phyloP scores from a whole-genome alignment of 2,329 filamentous ascomycete species.

The Anthostomella pinea region DNA sequence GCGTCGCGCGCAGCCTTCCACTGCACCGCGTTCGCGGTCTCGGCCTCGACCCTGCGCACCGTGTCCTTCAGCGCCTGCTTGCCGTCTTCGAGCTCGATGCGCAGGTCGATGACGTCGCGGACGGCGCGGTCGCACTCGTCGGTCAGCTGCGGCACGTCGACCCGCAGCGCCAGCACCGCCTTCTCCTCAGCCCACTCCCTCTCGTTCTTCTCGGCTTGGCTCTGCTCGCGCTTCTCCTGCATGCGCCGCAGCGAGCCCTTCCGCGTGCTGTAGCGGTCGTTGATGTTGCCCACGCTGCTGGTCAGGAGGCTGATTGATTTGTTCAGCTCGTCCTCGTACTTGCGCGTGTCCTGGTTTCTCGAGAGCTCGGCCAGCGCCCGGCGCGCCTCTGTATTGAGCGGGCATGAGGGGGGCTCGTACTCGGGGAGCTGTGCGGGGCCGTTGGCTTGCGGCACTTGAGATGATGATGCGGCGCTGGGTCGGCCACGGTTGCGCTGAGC shows the following conservation, averaged over 20 bases:
- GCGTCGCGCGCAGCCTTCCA: constrained; percentile 13
- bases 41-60: constrained; percentile 31
- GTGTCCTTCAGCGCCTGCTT: constrained; percentile 37
- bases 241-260: constrained; percentile 33
- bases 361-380: constrained; percentile 43
- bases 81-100: constrained; percentile 48
- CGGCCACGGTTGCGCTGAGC: constrained; percentile 13
- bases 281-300: constrained; percentile 45
- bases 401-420: constrained; percentile 48
- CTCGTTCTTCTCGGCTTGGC: constrained; percentile 33
- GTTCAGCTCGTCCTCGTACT: constrained; percentile 46
- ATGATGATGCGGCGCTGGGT: constrained; percentile 10
- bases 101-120: constrained; percentile 48
- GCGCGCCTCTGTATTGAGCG: constrained; percentile 40
- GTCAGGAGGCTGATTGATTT: constrained; percentile 43
- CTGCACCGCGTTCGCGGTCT: constrained; percentile 15
- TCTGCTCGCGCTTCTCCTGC: constrained; percentile 30
- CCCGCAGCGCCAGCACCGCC: constrained; percentile 39
- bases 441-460: constrained; percentile 4
- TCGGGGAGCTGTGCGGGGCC: constrained; percentile 39
- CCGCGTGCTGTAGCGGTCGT: constrained; percentile 42
- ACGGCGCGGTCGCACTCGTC: constrained; percentile 44
- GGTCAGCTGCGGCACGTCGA: constrained; percentile 41
- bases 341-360: constrained; percentile 37
- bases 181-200: constrained; percentile 36